Percentiles rank a stretch among this genome's conserved stretches.
Conservation (phyloP, 108 stramenopile species). For the Cyclotella kingstonii region DNA sequence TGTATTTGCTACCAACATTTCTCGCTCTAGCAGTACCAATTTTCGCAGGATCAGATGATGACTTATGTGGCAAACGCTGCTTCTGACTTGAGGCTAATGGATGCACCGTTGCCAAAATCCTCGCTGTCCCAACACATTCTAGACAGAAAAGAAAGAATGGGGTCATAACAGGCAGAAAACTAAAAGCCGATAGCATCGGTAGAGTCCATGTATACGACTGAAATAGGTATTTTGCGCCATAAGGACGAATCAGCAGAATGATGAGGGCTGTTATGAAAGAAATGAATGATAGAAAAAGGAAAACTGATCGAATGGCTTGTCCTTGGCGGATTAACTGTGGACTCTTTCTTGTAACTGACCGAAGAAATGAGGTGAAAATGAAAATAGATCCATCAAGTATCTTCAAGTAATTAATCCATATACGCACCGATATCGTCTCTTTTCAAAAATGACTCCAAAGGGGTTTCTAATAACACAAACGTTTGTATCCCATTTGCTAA, state of each 20-base stretch:
- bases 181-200: slow-evolving; percentile 64
- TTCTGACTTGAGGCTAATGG: slow-evolving; percentile 47
- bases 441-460: slow-evolving; percentile 61
- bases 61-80: background rate
- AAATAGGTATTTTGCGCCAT: slow-evolving; percentile 14
- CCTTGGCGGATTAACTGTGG: slow-evolving; percentile 67
- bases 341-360: slow-evolving; percentile 29
- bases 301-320: slow-evolving; percentile 39
- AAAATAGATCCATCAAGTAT: background rate
- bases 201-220: slow-evolving; percentile 48
- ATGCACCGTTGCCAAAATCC: slow-evolving; percentile 71
- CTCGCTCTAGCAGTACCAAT: background rate
- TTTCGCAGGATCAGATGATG: background rate
- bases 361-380: background rate
- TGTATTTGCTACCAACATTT: background rate
- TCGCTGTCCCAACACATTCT: slow-evolving; percentile 71
- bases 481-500: slow-evolving; percentile 68
- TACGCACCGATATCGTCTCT: slow-evolving; percentile 27
- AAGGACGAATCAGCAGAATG: slow-evolving; percentile 49
- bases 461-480: slow-evolving; percentile 64
- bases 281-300: slow-evolving; percentile 39
- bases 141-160: slow-evolving; percentile 65
- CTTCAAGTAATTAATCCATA: too few relatives aligned
- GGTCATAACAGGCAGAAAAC: slow-evolving; percentile 54
- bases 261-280: slow-evolving; percentile 39